phyloP scores from a whole-genome alignment of 805 yeast genomes.

The Candida methanosorbosa region DNA sequence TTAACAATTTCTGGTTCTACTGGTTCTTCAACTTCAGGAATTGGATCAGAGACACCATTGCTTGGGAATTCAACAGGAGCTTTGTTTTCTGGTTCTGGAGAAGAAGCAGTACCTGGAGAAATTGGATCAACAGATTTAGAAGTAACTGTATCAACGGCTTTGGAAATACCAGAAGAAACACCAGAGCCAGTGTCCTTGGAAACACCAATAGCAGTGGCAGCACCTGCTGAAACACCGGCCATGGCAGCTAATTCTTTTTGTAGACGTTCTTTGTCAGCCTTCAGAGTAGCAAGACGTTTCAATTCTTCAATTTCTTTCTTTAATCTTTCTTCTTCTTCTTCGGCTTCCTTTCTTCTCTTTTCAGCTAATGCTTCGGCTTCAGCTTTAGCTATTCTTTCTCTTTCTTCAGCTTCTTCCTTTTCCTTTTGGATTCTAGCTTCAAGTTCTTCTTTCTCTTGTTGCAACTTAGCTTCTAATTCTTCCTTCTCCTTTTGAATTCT shows the following conservation, averaged over 20 bases:
- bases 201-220: slow-evolving; percentile 10
- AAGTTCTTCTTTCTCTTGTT: slow-evolving; percentile 22
- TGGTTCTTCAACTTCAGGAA: not conserved
- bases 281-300: slow-evolving; percentile 24
- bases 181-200: slow-evolving; percentile 10
- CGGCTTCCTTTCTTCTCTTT: slow-evolving; percentile 24
- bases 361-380: slow-evolving; percentile 27
- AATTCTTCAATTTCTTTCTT: slow-evolving; percentile 22
- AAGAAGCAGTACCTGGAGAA: not conserved
- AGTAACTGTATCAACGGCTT: not conserved
- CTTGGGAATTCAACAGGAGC: not conserved
- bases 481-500: slow-evolving; percentile 24
- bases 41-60: no score
- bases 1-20: no score
- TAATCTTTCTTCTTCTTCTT: slow-evolving; percentile 14
- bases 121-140: not conserved
- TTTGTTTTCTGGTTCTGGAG: not conserved
- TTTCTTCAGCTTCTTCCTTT: slow-evolving; percentile 21
- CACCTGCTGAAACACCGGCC: slow-evolving; percentile 15
- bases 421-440: slow-evolving; percentile 19
- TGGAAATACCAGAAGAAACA: slow-evolving; percentile 10
- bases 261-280: slow-evolving; percentile 27
- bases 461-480: slow-evolving; percentile 25
- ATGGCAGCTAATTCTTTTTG: slow-evolving; percentile 22
- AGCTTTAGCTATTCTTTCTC: slow-evolving; percentile 28